Evolutionary conservation across 805 yeast species (phyloP).

Genomic region (Metschnikowia lunata): DNA sequence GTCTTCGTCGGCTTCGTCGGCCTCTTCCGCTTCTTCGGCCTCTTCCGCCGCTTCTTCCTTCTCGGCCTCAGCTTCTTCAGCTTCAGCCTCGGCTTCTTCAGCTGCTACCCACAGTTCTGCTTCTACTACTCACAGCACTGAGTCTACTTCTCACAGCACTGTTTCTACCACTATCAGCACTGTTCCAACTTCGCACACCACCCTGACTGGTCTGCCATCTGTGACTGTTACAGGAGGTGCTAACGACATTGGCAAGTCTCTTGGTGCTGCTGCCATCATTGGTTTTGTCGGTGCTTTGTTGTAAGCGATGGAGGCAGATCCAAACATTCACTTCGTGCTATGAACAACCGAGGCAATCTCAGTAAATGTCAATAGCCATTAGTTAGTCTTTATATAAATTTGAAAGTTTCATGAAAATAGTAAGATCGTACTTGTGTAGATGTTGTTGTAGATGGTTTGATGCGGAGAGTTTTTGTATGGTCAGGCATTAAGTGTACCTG

Average conservation of each 20-base stretch:
- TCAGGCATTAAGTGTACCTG: too few relatives aligned
- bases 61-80: constrained; percentile 16
- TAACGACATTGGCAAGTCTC: constrained; percentile 22
- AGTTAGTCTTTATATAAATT: too few relatives aligned
- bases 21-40: constrained; percentile 5
- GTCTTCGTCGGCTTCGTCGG: constrained; percentile 19
- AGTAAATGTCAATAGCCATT: too few relatives aligned
- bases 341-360: too few relatives aligned
- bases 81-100: constrained; percentile 13
- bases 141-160: neutral
- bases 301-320: constrained; percentile 3
- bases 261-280: constrained; percentile 38
- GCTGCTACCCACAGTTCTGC: constrained; percentile 1
- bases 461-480: too few relatives aligned
- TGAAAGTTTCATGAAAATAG: too few relatives aligned
- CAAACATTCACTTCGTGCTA: too few relatives aligned
- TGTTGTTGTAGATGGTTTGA: too few relatives aligned
- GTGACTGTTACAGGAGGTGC: constrained; percentile 21
- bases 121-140: neutral
- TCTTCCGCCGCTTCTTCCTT: constrained; percentile 14
- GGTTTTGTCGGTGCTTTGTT: constrained; percentile 38
- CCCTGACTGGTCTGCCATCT: constrained; percentile 19
- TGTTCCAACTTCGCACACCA: constrained; percentile 3
- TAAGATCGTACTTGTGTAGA: too few relatives aligned
- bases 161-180: neutral